A percentile compares a stretch with the other conserved stretches of the same genome.
Conservation (phyloP, 352 stramenopile species). For the Pythium aquatile region DNA sequence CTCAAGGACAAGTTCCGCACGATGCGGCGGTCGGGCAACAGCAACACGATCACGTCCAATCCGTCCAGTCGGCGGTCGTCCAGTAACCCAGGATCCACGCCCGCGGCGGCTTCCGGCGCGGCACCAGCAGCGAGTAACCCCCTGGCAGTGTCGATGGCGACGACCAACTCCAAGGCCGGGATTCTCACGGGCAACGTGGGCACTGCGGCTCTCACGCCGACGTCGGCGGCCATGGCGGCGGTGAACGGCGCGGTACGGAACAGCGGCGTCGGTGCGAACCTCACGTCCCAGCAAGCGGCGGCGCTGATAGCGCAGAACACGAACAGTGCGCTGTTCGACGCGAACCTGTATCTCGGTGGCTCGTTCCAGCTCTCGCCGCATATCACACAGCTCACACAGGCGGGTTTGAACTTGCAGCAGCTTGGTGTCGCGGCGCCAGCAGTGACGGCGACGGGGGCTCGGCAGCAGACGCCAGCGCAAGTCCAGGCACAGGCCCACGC, state of each 20-base stretch:
- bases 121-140: constrained; percentile 8
- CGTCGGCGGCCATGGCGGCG: constrained; percentile 33
- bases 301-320: constrained; percentile 52
- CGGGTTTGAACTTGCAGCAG: constrained; percentile 52
- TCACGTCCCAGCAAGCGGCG: constrained; percentile 49
- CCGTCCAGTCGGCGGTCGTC: constrained; percentile 46
- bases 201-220: constrained; percentile 19
- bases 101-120: constrained; percentile 9
- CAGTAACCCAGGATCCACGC: constrained; percentile 16
- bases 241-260: constrained; percentile 24
- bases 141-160: neutral
- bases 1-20: constrained; percentile 86
- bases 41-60: constrained; percentile 40
- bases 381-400: constrained; percentile 39
- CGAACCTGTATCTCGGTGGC: constrained; percentile 64
- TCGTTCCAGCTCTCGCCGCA: constrained; percentile 54
- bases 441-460: constrained; percentile 12
- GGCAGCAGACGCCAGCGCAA: constrained; percentile 30
- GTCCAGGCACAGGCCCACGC: constrained; percentile 32
- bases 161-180: constrained; percentile 10
- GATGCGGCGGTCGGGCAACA: constrained; percentile 61
- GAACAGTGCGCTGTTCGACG: constrained; percentile 56
- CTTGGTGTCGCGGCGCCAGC: constrained; percentile 32
- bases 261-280: neutral
- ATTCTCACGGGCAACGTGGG: neutral